Conservation (phyloP, 805 yeast genomes). For the Pichia eremophila region DNA sequence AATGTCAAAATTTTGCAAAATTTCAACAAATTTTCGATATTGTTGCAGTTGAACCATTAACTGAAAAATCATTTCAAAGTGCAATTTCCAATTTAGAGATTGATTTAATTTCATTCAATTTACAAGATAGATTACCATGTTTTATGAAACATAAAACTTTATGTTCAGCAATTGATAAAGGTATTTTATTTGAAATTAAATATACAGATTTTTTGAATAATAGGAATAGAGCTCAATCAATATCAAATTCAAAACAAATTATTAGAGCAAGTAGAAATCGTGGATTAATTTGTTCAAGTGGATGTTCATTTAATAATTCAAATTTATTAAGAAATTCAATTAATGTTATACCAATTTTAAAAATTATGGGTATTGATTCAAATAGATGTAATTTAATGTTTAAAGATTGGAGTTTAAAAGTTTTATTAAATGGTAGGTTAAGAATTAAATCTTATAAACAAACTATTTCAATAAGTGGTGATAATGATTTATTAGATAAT, state of each 20-base stretch:
- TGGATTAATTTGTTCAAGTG: conserved; percentile 74
- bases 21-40: conserved; percentile 51
- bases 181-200: conserved; percentile 71
- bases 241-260: conserved; percentile 64
- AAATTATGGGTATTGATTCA: conserved; percentile 61
- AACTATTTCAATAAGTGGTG: conserved; percentile 51
- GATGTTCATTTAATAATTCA: conserved; percentile 43
- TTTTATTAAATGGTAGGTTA: conserved; percentile 63
- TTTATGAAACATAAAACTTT: conserved; percentile 76
- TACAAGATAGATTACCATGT: conserved; percentile 56
- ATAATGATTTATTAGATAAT: conserved; percentile 23
- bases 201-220: conserved; percentile 45
- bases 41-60: conserved; percentile 69
- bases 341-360: conserved; percentile 59
- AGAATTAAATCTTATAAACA: conserved; percentile 73
- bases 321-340: conserved; percentile 50
- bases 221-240: conserved; percentile 44
- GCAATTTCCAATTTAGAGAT: conserved; percentile 71
- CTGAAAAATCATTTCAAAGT: conserved; percentile 69
- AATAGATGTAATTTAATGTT: conserved; percentile 52
- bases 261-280: conserved; percentile 73
- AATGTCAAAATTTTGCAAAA: conserved; percentile 53
- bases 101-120: conserved; percentile 70
- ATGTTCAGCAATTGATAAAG: conserved; percentile 75
- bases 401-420: conserved; percentile 52